Conservation (phyloP, 176 grass and related monocot species). For the Carex parvula region DNA sequence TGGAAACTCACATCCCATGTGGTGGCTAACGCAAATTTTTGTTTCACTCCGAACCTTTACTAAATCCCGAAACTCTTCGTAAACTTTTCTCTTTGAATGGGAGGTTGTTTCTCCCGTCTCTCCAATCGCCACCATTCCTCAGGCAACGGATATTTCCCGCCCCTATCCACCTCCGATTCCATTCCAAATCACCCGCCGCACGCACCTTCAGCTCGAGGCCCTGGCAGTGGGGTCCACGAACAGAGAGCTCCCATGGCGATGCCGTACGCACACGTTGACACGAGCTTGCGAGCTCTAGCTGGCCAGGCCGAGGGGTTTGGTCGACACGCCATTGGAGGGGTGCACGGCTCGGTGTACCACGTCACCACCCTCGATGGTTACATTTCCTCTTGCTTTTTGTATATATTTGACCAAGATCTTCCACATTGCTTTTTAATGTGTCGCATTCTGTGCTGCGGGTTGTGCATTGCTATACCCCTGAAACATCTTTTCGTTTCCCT, state of each 20-base stretch:
- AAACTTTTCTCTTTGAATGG: conserved; percentile 8
- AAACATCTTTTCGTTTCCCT: not conserved
- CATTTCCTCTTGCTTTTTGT: not conserved
- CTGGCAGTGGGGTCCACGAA: not conserved
- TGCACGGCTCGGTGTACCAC: conserved; percentile 30
- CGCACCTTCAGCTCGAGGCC: not conserved
- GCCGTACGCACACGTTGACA: conserved; percentile 36
- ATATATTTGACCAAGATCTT: not conserved
- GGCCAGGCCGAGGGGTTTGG: conserved; percentile 38
- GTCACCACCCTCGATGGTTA: conserved; percentile 31
- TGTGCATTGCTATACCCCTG: not conserved
- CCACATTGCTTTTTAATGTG: not conserved
- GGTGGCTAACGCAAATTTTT: not conserved
- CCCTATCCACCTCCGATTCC: not conserved
- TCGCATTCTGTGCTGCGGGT: not conserved
- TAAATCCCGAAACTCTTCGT: not conserved
- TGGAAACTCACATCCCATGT: not conserved
- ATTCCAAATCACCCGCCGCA: not conserved
- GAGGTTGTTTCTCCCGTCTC: conserved; percentile 25
- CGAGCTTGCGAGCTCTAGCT: conserved; percentile 27
- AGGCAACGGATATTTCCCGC: conserved; percentile 3
- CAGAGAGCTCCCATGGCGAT: not conserved
- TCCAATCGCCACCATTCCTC: conserved; percentile 11
- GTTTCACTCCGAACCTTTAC: not conserved
- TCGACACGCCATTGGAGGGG: conserved; percentile 29